Base-by-base conservation (phyloP, 2,329 filamentous ascomycete genomes). In the Nemania bipapillata region DNA sequence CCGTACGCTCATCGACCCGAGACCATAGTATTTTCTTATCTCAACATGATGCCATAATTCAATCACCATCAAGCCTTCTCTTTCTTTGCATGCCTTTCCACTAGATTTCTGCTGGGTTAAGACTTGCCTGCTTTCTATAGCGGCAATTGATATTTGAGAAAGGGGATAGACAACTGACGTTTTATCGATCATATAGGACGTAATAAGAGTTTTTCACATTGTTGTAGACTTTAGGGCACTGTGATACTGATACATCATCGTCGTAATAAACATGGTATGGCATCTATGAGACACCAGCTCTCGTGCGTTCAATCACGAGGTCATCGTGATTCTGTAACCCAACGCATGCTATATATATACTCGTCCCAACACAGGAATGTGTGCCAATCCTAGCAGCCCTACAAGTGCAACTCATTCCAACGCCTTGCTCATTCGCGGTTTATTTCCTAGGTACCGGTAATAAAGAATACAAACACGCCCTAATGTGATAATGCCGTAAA, bases 91-190 rank as follows among this genome's bases (percentile, higher is more conserved):
- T 28, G 11, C 17, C 30, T 40, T 52, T 54, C 47, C 42, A 53
- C 55, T 65, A 65, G 62, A 65, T 32, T 65, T 58, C n/a, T 24
- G 7, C 22, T 15, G 32, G 26, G 55, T 57, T 47, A 50, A 30
- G 54, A 35, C 52, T n/a, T 52, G 26, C 47, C 49, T 53, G 56
- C 49, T 35, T 60, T 40, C 50, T 60, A 60, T 40, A 37, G 26
- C n/a, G 8, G 20, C 65, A 28, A 45, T 30, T 45, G 53, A 22
- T 30, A 8, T 45, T 58, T n/a, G 35, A 56, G n/a, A 56, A 52
- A 57, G 49, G 53, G 32, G 37, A 49, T 35, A 35, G 24, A 30
- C 7, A 53, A 50, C 3, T 42, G 9, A 32, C 30, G 30, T 32
- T 32, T 9, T 45, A 22, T 61, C 12, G 24, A 52, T 52, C 3